Evolutionary conservation across 169 alveolate genomes (phyloP).

Genomic region (Cryptosporidium sp.): DNA sequence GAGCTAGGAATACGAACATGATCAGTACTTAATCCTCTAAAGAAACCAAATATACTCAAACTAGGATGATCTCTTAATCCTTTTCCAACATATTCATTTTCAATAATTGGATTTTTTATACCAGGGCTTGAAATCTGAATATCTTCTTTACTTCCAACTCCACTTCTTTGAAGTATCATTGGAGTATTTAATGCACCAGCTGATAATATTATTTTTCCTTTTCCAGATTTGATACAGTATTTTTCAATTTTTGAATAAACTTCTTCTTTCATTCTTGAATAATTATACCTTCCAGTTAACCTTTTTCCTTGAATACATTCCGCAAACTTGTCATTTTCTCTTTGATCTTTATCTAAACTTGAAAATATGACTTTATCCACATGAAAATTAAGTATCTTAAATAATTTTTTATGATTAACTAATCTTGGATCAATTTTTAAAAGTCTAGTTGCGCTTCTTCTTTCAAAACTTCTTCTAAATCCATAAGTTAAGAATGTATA

Average conservation of each 20-base stretch:
- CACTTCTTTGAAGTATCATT: slow-evolving; percentile 74
- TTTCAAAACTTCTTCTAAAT: slow-evolving; percentile 37
- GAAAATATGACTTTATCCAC: slow-evolving; percentile 15
- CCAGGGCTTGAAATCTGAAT: slow-evolving; percentile 30
- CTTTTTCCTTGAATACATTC: not conserved
- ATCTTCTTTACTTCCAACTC: slow-evolving; percentile 34
- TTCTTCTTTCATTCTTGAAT: not conserved
- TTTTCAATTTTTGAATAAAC: not conserved
- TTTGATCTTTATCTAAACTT: not conserved
- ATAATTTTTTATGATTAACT: not conserved
- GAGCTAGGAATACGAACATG: slow-evolving; percentile 21
- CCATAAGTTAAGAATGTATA: slow-evolving; percentile 58
- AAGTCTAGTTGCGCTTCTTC: slow-evolving; percentile 39
- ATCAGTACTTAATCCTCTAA: slow-evolving; percentile 13
- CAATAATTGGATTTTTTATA: slow-evolving; percentile 33
- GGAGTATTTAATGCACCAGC: slow-evolving; percentile 70
- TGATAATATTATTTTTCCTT: slow-evolving; percentile 28
- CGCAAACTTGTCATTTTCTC: slow-evolving; percentile 3
- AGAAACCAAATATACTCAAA: slow-evolving; percentile 42
- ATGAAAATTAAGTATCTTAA: slow-evolving; percentile 15
- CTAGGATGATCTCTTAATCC: slow-evolving; percentile 51
- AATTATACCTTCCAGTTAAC: not conserved
- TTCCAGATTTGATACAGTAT: slow-evolving; percentile 21
- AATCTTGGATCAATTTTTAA: slow-evolving; percentile 16
- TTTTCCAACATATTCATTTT: slow-evolving; percentile 44